A percentile compares a stretch with the other conserved stretches of the same genome.
Conservation (phyloP, 257 asterid genomes). For the Ilex asprella region DNA sequence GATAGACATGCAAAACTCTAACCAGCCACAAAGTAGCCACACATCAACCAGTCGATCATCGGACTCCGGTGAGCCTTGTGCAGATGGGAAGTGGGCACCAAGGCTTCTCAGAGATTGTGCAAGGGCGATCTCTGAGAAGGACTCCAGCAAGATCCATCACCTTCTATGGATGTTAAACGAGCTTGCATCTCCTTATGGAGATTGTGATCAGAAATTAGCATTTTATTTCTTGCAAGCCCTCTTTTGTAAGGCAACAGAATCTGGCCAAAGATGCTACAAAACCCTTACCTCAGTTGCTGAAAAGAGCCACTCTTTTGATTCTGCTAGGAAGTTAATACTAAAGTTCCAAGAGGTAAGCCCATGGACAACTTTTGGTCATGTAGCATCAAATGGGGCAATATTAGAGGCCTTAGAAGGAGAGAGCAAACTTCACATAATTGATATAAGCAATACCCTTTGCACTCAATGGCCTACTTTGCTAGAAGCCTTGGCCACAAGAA, state of each 20-base stretch:
- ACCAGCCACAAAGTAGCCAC: slow-evolving; percentile 21
- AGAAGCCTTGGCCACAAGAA: slow-evolving; percentile 75
- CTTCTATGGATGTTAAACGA: slow-evolving; percentile 89
- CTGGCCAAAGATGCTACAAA: slow-evolving; percentile 58
- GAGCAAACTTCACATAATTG: slow-evolving; percentile 59
- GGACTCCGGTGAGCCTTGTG: slow-evolving; percentile 23
- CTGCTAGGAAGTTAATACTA: slow-evolving; percentile 44
- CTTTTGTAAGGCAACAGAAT: slow-evolving; percentile 61
- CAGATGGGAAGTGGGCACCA: slow-evolving; percentile 53
- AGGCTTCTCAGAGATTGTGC: slow-evolving; percentile 70
- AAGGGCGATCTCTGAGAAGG: slow-evolving; percentile 51
- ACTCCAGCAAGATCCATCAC: slow-evolving; percentile 63
- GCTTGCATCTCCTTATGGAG: slow-evolving; percentile 95
- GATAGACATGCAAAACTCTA: slow-evolving; percentile 25
- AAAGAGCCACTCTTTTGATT: slow-evolving; percentile 57
- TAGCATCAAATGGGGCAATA: slow-evolving; percentile 84
- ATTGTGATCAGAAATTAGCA: slow-evolving; percentile 72
- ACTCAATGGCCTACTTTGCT: slow-evolving; percentile 94
- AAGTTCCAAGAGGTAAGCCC: slow-evolving; percentile 92
- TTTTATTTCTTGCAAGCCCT: slow-evolving; percentile 79
- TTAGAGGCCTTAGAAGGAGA: slow-evolving; percentile 78
- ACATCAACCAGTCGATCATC: slow-evolving; percentile 30
- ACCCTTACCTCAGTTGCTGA: slow-evolving; percentile 61
- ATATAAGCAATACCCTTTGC: slow-evolving; percentile 72
- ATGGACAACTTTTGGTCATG: slow-evolving; percentile 95